Percentiles rank a stretch among this genome's conserved stretches.
Evolutionary conservation across 805 yeast genomes (phyloP).

Genomic region (Tetrapisispora taiwanensis): DNA sequence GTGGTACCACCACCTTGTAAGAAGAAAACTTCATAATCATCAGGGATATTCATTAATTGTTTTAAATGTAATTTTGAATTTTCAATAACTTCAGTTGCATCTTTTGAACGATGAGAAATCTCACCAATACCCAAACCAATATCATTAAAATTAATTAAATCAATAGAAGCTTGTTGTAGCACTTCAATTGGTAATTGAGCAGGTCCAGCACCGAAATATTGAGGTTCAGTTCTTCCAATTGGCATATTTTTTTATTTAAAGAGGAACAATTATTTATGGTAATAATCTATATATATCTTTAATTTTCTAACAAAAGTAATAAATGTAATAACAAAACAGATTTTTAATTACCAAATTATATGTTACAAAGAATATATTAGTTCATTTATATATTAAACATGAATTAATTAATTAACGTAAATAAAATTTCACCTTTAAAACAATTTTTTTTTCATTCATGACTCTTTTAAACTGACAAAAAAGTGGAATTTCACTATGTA

Average conservation of each 20-base stretch:
- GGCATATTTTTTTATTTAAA: neutral
- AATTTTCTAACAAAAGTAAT: no score
- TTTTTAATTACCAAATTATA: no score
- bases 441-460: no score
- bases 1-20: slow-evolving; percentile 98
- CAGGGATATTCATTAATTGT: slow-evolving; percentile 67
- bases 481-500: no score
- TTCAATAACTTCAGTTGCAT: slow-evolving; percentile 69
- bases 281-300: no score
- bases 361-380: no score
- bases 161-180: slow-evolving; percentile 77
- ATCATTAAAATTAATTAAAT: slow-evolving; percentile 59
- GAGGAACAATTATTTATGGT: no score
- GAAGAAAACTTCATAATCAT: slow-evolving; percentile 87
- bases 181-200: slow-evolving; percentile 81
- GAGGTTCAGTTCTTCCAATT: slow-evolving; percentile 56
- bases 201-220: slow-evolving; percentile 98
- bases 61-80: slow-evolving; percentile 59
- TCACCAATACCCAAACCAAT: slow-evolving; percentile 87
- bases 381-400: no score
- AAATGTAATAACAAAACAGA: no score
- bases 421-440: no score
- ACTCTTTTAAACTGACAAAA: no score
- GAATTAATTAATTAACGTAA: no score
- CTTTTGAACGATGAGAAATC: slow-evolving; percentile 86